Conservation (phyloP, 2,329 filamentous ascomycete genomes). For the Colletotrichum sp. region DNA sequence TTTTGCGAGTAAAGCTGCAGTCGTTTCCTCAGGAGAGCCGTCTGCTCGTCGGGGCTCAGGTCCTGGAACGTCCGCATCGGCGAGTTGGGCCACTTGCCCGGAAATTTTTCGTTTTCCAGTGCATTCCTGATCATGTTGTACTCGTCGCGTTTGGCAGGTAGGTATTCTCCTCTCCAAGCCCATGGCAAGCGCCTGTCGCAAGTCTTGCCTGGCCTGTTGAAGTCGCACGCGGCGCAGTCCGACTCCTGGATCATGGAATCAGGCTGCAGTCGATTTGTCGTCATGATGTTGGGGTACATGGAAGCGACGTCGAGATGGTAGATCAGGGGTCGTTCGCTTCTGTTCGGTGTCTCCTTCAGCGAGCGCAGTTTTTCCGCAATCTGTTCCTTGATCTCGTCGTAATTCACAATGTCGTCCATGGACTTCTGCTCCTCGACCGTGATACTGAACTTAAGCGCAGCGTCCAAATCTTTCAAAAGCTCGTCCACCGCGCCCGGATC, state of each 20-base stretch:
- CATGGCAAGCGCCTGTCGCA: conserved; percentile 94
- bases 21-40: conserved; percentile 80
- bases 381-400: conserved; percentile 83
- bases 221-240: conserved; percentile 96
- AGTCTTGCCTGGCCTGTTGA: conserved; percentile 96
- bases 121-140: conserved; percentile 99
- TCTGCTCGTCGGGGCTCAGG: conserved; percentile 81
- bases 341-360: conserved; percentile 82
- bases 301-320: conserved; percentile 98
- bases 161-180: conserved; percentile 97
- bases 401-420: conserved; percentile 80
- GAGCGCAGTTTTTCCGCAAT: conserved; percentile 74
- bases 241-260: conserved; percentile 99
- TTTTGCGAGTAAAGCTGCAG: conserved; percentile 95
- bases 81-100: conserved; percentile 75
- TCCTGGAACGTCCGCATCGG: conserved; percentile 81
- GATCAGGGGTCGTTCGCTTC: conserved; percentile 86
- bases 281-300: conserved; percentile 99
- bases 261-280: conserved; percentile 94
- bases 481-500: conserved; percentile 90
- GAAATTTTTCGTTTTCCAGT: conserved; percentile 91
- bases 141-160: conserved; percentile 94
- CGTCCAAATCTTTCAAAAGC: conserved; percentile 83
- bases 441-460: conserved; percentile 87
- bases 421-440: conserved; percentile 84